Base-by-base conservation (phyloP, 2,329 filamentous ascomycete species). In the Ophiosphaerella herpotricha region DNA sequence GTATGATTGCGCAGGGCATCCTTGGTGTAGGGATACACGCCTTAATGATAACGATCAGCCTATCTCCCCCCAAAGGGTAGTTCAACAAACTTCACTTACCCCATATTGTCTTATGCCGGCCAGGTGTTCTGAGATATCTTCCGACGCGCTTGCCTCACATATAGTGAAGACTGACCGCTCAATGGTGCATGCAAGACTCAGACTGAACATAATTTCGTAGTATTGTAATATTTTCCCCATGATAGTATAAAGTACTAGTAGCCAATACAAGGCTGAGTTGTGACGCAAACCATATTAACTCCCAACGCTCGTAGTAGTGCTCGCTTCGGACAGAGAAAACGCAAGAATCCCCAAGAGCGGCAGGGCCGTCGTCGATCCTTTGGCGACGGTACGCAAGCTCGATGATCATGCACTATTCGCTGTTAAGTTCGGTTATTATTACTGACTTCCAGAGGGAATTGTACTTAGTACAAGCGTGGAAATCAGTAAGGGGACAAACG, bases 351-450 rank as follows among this genome's bases (percentile, higher is more conserved):
- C 16, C 23, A 29, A 37, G 46, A 35, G 35, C 35, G n/a, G 32
- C 26, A 21, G 39, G 38, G 44, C 34, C 45, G 44, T 39, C 36
- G 39, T 44, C 32, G 48, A 36, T 32, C 29, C 37, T 29, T 48
- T 40, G 46, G 50, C 43, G 32, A 42, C 33, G 43, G 45, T 38
- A 49, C 29, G 43, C 35, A 26, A 41, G 36, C 39, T 33, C 37
- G 14, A 36, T 42, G 39, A 53, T 57, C 45, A 61, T 56, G 58
- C 58, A 58, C 58, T 61, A 61, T 57, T 61, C 58, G 34, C 58
- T 61, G 55, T 61, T 61, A 54, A 61, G 55, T 46, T 51, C 53
- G 54, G 58, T 58, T 58, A 58, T 48, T 39, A 48, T 48, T 16
- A 43, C 46, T 48, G 46, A 48, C 46, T 48, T 39, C 11, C 26